Conservation (phyloP, 2,329 filamentous ascomycete genomes). For the Colletotrichum australisinense region DNA sequence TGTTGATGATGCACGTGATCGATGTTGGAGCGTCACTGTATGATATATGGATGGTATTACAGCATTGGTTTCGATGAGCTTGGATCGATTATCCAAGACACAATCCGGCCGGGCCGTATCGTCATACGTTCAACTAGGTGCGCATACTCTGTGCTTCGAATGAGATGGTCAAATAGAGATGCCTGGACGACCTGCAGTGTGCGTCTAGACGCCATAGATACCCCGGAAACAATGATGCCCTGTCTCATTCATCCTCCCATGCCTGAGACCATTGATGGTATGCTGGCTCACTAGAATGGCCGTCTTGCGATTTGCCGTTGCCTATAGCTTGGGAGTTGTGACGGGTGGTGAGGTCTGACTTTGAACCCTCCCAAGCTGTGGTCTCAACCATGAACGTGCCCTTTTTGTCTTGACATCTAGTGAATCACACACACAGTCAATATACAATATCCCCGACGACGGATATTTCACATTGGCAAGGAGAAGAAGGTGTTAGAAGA, state of each 20-base stretch:
- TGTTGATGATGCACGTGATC: background rate
- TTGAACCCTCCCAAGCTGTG: conserved; percentile 67
- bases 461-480: background rate
- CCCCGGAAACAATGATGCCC: background rate
- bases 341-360: background rate
- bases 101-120: background rate
- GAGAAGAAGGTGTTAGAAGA: background rate
- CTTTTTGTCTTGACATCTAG: conserved; percentile 68
- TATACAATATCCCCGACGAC: background rate
- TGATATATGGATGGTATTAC: background rate
- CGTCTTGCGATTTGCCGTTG: background rate
- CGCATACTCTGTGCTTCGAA: background rate
- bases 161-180: background rate
- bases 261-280: conserved; percentile 28
- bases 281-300: background rate
- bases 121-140: background rate
- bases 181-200: background rate
- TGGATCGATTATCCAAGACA: background rate
- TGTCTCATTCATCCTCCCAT: conserved; percentile 19
- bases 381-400: conserved; percentile 72
- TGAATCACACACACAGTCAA: background rate
- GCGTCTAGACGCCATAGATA: background rate
- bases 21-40: background rate
- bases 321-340: background rate
- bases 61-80: background rate